phyloP scores from a whole-genome alignment of 2,329 filamentous ascomycete species.

The Parascedosporium putredinis region DNA sequence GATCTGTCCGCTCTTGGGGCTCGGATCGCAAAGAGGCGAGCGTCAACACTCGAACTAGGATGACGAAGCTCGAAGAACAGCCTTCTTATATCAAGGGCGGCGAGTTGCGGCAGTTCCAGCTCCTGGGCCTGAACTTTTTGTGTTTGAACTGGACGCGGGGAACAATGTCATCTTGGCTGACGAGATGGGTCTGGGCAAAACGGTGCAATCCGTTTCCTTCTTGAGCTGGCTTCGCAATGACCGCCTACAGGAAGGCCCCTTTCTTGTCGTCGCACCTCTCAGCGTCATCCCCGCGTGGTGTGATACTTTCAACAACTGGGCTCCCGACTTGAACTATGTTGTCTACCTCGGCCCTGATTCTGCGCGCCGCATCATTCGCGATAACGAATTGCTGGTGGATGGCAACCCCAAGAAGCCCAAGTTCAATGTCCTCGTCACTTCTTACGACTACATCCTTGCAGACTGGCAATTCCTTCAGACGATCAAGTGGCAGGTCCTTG shows the following conservation, averaged over 20 bases:
- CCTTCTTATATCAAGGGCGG: conserved; percentile 78
- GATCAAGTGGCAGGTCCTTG: conserved; percentile 96
- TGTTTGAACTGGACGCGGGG: conserved; percentile 90
- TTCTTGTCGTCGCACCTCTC: conserved; percentile 91
- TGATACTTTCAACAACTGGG: conserved; percentile 94
- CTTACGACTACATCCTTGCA: conserved; percentile 88
- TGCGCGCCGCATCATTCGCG: conserved; percentile 75
- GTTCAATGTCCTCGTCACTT: conserved; percentile 96
- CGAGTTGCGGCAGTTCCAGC: conserved; percentile 82
- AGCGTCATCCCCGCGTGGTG: conserved; percentile 98
- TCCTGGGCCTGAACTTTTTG: conserved; percentile 89
- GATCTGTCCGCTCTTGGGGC: conserved; percentile 66
- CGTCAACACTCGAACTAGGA: conserved; percentile 62
- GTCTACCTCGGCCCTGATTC: conserved; percentile 88
- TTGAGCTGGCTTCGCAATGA: conserved; percentile 94
- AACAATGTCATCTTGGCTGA: conserved; percentile 97
- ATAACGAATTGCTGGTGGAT: conserved; percentile 80
- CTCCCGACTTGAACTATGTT: conserved; percentile 92
- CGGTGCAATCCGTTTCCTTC: conserved; percentile 92
- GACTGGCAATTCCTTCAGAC: conserved; percentile 76
- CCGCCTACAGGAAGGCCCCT: conserved; percentile 82
- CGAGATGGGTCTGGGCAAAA: conserved; percentile 98
- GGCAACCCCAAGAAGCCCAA: conserved; percentile 81
- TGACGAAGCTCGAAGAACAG: conserved; percentile 65
- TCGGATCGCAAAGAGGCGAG: conserved; percentile 74